A percentile compares a stretch with the other conserved stretches of the same genome.
Conservation (phyloP, 1,284 basidiomycete species). For the Chiua sp. region DNA sequence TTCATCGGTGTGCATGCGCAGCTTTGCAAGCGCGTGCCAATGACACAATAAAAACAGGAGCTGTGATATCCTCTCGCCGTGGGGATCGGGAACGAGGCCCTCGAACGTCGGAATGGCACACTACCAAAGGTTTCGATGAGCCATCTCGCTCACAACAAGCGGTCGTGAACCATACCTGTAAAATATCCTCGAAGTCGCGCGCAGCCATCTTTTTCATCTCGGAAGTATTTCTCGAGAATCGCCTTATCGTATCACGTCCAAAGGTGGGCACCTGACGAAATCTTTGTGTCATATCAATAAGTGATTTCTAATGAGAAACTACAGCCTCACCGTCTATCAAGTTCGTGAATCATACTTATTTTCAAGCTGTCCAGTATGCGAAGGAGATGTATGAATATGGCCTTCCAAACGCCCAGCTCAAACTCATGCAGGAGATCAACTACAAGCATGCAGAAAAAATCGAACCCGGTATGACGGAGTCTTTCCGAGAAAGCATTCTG, state of each 20-base stretch:
- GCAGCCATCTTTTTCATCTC: conserved; percentile 17
- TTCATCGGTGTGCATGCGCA: too few relatives aligned
- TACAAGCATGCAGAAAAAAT: too few relatives aligned
- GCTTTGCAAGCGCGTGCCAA: too few relatives aligned
- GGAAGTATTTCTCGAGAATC: conserved; percentile 19
- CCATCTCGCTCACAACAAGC: too few relatives aligned
- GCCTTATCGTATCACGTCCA: conserved; percentile 2
- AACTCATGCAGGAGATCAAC: too few relatives aligned
- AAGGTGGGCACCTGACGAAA: conserved; percentile 5
- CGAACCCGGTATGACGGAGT: too few relatives aligned
- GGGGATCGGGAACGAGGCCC: too few relatives aligned
- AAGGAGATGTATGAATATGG: conserved; percentile 26
- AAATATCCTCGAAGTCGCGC: conserved; percentile 27
- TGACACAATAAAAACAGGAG: too few relatives aligned
- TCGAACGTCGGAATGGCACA: too few relatives aligned
- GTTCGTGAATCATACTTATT: neutral
- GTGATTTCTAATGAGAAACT: neutral
- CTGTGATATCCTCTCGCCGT: too few relatives aligned
- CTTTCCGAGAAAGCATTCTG: too few relatives aligned
- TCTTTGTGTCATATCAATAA: neutral
- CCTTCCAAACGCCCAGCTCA: conserved; percentile 10
- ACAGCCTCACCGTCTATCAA: conserved; percentile 15
- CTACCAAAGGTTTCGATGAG: too few relatives aligned
- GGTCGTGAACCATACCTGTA: conserved; percentile 26
- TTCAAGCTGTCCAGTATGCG: conserved; percentile 16